Evolutionary conservation across 305 asterid genomes (phyloP), one percentile per base, ranked within the genome.

Genomic region (Fraxinus velutina): DNA sequence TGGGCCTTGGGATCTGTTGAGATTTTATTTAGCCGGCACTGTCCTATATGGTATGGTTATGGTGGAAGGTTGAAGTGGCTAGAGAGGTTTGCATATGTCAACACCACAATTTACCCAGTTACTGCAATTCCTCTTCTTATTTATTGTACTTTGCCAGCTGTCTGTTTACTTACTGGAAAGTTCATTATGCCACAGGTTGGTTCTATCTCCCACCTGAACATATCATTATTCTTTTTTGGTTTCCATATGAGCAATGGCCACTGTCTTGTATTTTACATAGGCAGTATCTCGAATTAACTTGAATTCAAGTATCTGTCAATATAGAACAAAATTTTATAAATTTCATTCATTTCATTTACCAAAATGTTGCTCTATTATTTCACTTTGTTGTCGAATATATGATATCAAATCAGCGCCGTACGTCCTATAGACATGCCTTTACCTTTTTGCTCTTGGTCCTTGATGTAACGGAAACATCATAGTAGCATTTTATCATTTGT

Each of bases 1-100:
- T 90, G 92, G 91, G 93, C 93, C 73, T 84, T 90, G 74, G 93
- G 93, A 24, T 90, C 93, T 5, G 89, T 90, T 32, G 93, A 90
- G 82, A 89, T 90, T 85, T 90, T 89, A 64, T 86, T 90, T 77
- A 90, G 93, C 73, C 75, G 91, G 79, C 92, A 90, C 73, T 87
- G 91, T 80, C 93, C 93, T 32, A 85, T 90, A 55, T 90, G 93
- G 93, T 90, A 90, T 82, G 93, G 93, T 17, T 90, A 89, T 75
- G 64, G 79, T 55, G 91, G 95, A 88, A 83, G 92, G 85, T 79
- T 92, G 82, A 90, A 91, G 86, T 90, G 93, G 93, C 90, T 91
- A 44, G 93, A 92, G 89, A 90, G 97, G 72, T 89, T 91, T 81
- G 93, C 97, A 55, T 92, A 92, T 80, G 78, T 92, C 73, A 89